Conservation (phyloP, 208 protist genomes). For the Trypanosoma lewisi region DNA sequence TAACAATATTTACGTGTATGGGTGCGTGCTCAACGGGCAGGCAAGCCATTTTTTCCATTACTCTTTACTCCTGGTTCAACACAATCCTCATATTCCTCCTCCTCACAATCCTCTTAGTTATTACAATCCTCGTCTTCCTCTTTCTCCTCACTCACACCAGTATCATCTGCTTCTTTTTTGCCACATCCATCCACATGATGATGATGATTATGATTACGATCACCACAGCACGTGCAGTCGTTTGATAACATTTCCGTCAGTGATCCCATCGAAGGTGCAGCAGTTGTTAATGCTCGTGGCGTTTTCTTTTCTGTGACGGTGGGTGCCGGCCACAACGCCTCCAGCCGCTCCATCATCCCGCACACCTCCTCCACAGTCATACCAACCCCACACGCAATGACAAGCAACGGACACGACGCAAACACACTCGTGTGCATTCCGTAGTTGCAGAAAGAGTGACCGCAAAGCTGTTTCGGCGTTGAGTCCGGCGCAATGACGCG, state of each 20-base stretch:
- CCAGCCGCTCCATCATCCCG: conserved; percentile 39
- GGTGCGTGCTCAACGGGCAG: no score
- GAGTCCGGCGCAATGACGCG: conserved; percentile 54
- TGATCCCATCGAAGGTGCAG: not conserved
- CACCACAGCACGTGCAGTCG: no score
- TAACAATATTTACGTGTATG: no score
- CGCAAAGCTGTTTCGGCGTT: conserved; percentile 32
- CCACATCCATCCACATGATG: not conserved
- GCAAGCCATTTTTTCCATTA: no score
- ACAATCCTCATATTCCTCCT: not conserved
- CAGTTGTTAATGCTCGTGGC: not conserved
- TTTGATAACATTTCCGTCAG: not conserved
- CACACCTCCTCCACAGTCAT: conserved; percentile 47
- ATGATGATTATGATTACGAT: not conserved
- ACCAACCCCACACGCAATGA: conserved; percentile 70
- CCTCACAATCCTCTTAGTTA: not conserved
- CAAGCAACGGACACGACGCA: conserved; percentile 40
- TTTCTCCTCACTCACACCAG: not conserved
- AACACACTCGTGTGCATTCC: conserved; percentile 51
- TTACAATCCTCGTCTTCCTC: no score
- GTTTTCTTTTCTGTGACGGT: no score
- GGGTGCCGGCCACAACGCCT: conserved; percentile 43
- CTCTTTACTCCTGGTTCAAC: no score
- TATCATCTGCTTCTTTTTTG: not conserved
- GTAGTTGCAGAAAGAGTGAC: conserved; percentile 55